A percentile compares a stretch with the other conserved stretches of the same genome.
These are phyloP conservation scores for Mycena epipterygia DNA, from an alignment of 768 basidiomycete species.

Conservation along the genomic window DNA sequence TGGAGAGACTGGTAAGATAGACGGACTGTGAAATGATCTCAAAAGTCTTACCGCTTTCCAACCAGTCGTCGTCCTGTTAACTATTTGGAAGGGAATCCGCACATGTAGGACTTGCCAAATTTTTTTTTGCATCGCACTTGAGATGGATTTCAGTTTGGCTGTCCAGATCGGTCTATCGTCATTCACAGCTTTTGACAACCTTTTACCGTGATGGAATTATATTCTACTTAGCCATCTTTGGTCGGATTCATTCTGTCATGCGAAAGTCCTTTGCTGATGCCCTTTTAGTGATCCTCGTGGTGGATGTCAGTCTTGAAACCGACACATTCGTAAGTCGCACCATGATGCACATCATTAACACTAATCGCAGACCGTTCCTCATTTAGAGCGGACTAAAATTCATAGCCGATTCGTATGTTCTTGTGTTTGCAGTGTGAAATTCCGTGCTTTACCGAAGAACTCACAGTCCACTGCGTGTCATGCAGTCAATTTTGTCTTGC, in stretches of 20 bases:
- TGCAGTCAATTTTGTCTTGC: slow-evolving; percentile 18
- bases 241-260: background rate
- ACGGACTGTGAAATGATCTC: background rate
- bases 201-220: slow-evolving; percentile 22
- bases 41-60: background rate
- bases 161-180: slow-evolving; percentile 10
- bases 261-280: background rate
- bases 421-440: background rate
- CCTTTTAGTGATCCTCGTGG: slow-evolving; percentile 5
- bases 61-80: slow-evolving; percentile 22
- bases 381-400: slow-evolving; percentile 8
- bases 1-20: slow-evolving; percentile 17
- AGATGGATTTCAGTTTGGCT: slow-evolving; percentile 10
- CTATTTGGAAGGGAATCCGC: slow-evolving; percentile 14
- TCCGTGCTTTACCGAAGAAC: background rate
- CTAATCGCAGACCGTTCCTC: background rate
- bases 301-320: slow-evolving; percentile 8
- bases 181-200: slow-evolving; percentile 23
- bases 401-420: slow-evolving; percentile 20
- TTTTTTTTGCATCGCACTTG: background rate
- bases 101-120: slow-evolving; percentile 9
- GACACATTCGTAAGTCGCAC: background rate
- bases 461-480: slow-evolving; percentile 13
- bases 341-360: background rate
- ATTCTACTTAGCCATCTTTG: slow-evolving; percentile 21